phyloP scores from a whole-genome alignment of 208 protist genomes.

The Tritrichomonas musculus region DNA sequence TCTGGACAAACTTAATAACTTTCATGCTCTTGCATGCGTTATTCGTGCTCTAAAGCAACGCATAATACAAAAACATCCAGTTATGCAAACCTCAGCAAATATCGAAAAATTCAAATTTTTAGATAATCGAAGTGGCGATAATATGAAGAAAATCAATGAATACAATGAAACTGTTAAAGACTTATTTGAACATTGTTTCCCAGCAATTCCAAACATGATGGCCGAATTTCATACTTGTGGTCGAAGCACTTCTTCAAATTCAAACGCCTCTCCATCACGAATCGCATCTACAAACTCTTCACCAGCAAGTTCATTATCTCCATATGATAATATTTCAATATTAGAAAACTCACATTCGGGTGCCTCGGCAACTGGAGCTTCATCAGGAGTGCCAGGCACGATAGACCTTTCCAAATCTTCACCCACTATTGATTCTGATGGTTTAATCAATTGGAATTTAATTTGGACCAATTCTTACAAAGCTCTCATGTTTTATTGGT shows the following conservation, averaged over 20 bases:
- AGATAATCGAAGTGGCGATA: neutral
- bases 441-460: neutral
- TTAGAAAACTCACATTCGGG: too few relatives aligned
- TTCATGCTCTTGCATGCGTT: neutral
- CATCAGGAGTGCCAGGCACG: too few relatives aligned
- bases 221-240: neutral
- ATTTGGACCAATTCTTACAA: neutral
- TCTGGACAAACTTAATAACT: neutral
- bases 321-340: too few relatives aligned
- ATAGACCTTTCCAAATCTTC: neutral
- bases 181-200: neutral
- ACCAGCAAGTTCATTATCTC: too few relatives aligned
- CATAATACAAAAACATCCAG: neutral
- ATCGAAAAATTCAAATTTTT: neutral
- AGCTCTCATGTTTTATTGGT: neutral
- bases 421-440: neutral
- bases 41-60: neutral
- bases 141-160: neutral
- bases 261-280: too few relatives aligned
- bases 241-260: neutral
- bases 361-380: too few relatives aligned
- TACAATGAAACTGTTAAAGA: neutral
- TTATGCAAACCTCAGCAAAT: neutral
- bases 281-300: too few relatives aligned
- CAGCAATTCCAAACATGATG: neutral